Percentiles rank a stretch among this genome's conserved stretches.
These are phyloP conservation scores for Emydomyces testavorans DNA, from an alignment of 2,329 filamentous ascomycete genomes.

Conservation along the genomic window DNA sequence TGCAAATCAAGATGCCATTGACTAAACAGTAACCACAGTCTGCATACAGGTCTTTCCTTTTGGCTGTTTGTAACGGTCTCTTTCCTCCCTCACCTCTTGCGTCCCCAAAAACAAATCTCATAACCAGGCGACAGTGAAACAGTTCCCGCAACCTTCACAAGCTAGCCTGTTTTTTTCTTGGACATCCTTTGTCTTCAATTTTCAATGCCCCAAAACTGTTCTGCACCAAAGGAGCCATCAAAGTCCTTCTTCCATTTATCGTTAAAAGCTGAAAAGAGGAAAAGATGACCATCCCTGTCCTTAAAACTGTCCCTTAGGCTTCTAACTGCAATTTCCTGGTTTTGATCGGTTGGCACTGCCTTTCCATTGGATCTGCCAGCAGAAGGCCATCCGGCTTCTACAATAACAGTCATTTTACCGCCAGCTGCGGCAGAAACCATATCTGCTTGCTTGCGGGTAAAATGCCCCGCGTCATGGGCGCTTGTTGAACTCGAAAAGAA, in stretches of 20 bases:
- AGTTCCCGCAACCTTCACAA: too few species aligned
- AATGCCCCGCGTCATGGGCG: conserved; percentile 52
- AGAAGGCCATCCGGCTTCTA: conserved; percentile 77
- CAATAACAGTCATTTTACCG: conserved; percentile 57
- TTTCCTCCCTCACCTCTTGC: too few species aligned
- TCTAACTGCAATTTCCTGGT: conserved; percentile 55
- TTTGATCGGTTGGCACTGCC: conserved; percentile 56
- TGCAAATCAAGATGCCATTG: too few species aligned
- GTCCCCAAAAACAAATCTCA: too few species aligned
- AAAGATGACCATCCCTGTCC: conserved; percentile 37
- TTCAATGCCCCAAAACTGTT: conserved; percentile 63
- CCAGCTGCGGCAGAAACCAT: conserved; percentile 36
- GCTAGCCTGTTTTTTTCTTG: too few species aligned
- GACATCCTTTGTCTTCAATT: background rate
- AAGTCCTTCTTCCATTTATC: conserved; percentile 64
- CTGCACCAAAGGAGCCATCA: conserved; percentile 53
- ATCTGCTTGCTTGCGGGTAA: conserved; percentile 48
- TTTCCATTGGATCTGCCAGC: conserved; percentile 52
- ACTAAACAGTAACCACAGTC: too few species aligned
- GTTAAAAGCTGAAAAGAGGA: conserved; percentile 71
- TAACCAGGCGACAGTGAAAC: too few species aligned
- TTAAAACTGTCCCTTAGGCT: conserved; percentile 53
- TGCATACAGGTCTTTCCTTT: too few species aligned
- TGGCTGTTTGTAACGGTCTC: too few species aligned
- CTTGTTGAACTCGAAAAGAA: conserved; percentile 62